Conservation (phyloP, 2,329 filamentous ascomycete species). For the Alternaria arborescens region DNA sequence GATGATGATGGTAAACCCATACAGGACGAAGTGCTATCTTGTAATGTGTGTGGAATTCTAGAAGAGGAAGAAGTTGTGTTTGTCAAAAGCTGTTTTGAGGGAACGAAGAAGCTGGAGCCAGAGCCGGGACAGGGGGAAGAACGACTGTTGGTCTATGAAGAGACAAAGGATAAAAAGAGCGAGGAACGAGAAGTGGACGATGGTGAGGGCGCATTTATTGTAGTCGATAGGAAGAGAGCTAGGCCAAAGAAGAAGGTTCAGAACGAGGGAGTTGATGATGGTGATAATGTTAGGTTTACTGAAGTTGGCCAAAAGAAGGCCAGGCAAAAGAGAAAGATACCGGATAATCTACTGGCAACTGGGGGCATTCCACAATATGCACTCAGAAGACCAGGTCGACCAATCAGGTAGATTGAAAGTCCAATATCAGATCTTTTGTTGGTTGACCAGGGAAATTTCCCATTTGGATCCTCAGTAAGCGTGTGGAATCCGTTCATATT, state of each 20-base stretch:
- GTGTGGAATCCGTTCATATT: not conserved
- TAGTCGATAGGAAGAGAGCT: not conserved
- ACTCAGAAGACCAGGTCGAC: not conserved
- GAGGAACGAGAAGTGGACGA: not conserved
- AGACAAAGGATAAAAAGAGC: not conserved
- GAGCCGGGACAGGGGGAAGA: not conserved
- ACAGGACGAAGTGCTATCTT: not conserved
- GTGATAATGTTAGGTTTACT: not conserved
- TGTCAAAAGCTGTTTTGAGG: not conserved
- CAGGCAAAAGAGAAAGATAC: not conserved
- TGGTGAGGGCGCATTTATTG: not conserved
- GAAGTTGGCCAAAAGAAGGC: not conserved
- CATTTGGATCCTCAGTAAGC: not conserved
- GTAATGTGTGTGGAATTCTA: not conserved
- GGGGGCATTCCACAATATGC: not conserved
- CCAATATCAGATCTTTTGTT: not conserved
- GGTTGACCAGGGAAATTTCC: not conserved
- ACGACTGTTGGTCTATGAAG: too few relatives aligned
- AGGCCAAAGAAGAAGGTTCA: not conserved
- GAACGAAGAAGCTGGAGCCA: not conserved
- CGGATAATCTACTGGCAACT: not conserved
- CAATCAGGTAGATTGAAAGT: not conserved
- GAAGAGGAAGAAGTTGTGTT: slow-evolving; percentile 3
- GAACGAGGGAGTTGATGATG: not conserved
- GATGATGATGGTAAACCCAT: not conserved